These are phyloP conservation scores for Wickerhamiella galacta DNA, from an alignment of 805 yeast species.

Conservation along the genomic window DNA sequence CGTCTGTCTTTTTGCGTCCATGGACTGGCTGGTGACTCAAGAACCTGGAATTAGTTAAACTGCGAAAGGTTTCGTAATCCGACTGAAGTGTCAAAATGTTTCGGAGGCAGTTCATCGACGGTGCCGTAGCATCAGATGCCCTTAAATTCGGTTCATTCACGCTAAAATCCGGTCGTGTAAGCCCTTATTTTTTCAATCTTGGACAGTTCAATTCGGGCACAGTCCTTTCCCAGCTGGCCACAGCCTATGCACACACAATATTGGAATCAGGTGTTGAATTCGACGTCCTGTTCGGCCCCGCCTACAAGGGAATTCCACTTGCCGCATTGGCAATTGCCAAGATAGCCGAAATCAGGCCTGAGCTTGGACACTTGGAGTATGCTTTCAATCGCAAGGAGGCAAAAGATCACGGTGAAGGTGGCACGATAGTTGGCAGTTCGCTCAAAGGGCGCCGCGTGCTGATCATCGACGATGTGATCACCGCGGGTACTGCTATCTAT, in stretches of 20 bases:
- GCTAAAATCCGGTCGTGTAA: slow-evolving; percentile 75
- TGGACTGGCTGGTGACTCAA: too few relatives aligned
- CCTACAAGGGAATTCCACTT: slow-evolving; percentile 92
- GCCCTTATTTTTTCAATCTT: slow-evolving; percentile 93
- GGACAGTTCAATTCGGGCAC: slow-evolving; percentile 79
- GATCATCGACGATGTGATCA: slow-evolving; percentile 92
- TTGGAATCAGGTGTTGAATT: slow-evolving; percentile 67
- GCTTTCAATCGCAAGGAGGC: slow-evolving; percentile 81
- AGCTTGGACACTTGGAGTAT: slow-evolving; percentile 55
- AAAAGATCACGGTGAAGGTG: slow-evolving; percentile 98
- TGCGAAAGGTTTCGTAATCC: too few relatives aligned
- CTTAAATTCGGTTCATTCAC: slow-evolving; percentile 79
- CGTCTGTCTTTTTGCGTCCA: too few relatives aligned
- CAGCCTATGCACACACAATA: slow-evolving; percentile 79
- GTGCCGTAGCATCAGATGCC: slow-evolving; percentile 69
- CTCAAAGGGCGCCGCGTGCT: slow-evolving; percentile 57
- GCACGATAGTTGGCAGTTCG: slow-evolving; percentile 73
- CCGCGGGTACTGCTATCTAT: slow-evolving; percentile 95
- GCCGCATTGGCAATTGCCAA: slow-evolving; percentile 89
- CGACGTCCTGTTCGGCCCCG: slow-evolving; percentile 91
- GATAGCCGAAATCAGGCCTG: slow-evolving; percentile 66
- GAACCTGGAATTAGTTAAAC: too few relatives aligned
- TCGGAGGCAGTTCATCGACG: slow-evolving; percentile 53
- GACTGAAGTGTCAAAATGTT: too few relatives aligned
- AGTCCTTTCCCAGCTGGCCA: slow-evolving; percentile 62